Conservation (phyloP, 1,139 yeast species). For the Geotrichum restrictum region DNA sequence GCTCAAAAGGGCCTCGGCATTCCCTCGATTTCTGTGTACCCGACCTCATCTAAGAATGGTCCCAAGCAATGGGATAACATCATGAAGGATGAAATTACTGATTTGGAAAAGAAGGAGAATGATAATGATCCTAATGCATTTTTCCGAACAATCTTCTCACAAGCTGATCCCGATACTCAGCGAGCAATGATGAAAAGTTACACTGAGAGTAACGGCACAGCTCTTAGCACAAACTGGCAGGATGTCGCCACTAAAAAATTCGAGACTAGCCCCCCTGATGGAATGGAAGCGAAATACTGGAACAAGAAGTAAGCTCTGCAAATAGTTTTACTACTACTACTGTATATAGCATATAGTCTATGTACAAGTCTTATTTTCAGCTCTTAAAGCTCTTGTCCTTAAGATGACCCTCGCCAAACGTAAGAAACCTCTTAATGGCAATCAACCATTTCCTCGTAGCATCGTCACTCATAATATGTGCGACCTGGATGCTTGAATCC, state of each 20-base stretch:
- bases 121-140: slow-evolving; percentile 58
- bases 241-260: slow-evolving; percentile 69
- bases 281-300: slow-evolving; percentile 44
- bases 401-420: slow-evolving; percentile 46
- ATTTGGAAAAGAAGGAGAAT: slow-evolving; percentile 42
- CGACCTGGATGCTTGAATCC: slow-evolving; percentile 35
- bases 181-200: slow-evolving; percentile 97
- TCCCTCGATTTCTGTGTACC: slow-evolving; percentile 42
- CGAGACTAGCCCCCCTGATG: slow-evolving; percentile 73
- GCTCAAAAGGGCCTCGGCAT: slow-evolving; percentile 18
- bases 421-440: slow-evolving; percentile 64
- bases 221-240: slow-evolving; percentile 91
- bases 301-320: slow-evolving; percentile 4
- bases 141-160: slow-evolving; percentile 67
- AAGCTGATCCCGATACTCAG: slow-evolving; percentile 81
- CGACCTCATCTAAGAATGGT: slow-evolving; percentile 56
- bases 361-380: background rate
- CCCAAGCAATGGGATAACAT: slow-evolving; percentile 69
- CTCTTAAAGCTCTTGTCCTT: slow-evolving; percentile 13
- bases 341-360: background rate
- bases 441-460: slow-evolving; percentile 73
- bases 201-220: slow-evolving; percentile 90
- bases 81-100: slow-evolving; percentile 49
- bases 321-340: background rate
- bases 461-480: slow-evolving; percentile 79